Evolutionary conservation across 129 eudicot genomes (phyloP).

Genomic region (Centaurea solstitialis): DNA sequence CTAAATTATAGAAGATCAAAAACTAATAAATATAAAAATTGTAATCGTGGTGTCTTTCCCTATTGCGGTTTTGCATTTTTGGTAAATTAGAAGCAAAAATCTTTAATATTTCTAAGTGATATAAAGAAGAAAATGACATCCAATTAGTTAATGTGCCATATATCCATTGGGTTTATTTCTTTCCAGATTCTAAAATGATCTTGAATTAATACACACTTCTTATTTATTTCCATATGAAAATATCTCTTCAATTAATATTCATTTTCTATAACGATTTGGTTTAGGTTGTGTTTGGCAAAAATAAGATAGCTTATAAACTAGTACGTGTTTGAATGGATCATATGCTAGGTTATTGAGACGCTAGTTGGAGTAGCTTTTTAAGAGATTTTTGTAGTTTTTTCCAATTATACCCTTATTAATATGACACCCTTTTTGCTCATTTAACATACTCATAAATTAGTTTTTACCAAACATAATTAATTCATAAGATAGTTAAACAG

Average conservation of each 20-base stretch:
- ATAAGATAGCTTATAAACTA: too few species aligned
- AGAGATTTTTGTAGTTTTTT: too few species aligned
- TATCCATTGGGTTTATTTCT: neutral
- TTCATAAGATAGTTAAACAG: too few species aligned
- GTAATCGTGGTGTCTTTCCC: neutral
- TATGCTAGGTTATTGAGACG: too few species aligned
- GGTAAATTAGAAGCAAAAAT: neutral
- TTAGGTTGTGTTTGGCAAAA: too few species aligned
- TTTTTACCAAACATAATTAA: too few species aligned
- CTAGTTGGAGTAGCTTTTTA: too few species aligned
- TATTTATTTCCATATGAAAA: neutral
- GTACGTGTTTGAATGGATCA: too few species aligned
- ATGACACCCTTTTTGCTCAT: too few species aligned
- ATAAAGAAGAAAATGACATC: neutral
- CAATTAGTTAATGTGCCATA: too few species aligned
- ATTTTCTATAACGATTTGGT: neutral
- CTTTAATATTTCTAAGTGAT: neutral
- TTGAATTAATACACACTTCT: neutral
- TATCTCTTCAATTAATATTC: neutral
- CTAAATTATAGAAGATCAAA: neutral
- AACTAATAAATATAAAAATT: neutral
- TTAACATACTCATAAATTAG: too few species aligned
- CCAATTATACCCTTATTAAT: too few species aligned
- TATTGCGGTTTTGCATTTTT: neutral
- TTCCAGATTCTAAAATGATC: neutral